Percentiles rank a stretch among this genome's conserved stretches.
phyloP scores from a whole-genome alignment of 352 stramenopile species.

The Pythium phragmiticola region DNA sequence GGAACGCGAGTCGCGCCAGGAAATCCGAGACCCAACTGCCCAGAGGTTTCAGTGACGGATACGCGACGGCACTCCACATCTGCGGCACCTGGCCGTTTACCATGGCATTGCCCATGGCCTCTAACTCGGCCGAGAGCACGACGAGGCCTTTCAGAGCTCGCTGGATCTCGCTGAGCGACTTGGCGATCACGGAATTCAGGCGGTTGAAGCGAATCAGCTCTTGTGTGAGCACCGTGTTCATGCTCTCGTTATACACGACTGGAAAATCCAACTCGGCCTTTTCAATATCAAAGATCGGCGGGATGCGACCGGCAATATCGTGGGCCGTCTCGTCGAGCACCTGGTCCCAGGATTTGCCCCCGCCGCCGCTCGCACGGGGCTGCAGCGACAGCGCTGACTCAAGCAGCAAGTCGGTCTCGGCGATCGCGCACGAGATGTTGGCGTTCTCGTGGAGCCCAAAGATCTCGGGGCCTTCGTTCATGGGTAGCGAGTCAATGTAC shows the following conservation, averaged over 20 bases:
- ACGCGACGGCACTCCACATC: slow-evolving; percentile 83
- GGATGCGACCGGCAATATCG: slow-evolving; percentile 84
- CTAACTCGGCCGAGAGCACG: slow-evolving; percentile 90
- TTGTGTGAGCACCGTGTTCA: slow-evolving; percentile 90
- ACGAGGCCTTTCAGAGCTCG: slow-evolving; percentile 92
- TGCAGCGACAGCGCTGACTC: slow-evolving; percentile 90
- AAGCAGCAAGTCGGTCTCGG: slow-evolving; percentile 83
- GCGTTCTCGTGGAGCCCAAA: slow-evolving; percentile 88
- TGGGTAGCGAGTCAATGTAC: slow-evolving; percentile 82
- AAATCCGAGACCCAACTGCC: slow-evolving; percentile 93
- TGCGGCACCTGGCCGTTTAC: slow-evolving; percentile 89
- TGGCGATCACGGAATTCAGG: slow-evolving; percentile 72
- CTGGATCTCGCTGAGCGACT: slow-evolving; percentile 87
- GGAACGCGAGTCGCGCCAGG: slow-evolving; percentile 72
- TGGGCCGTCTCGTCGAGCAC: slow-evolving; percentile 80
- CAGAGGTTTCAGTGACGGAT: slow-evolving; percentile 92
- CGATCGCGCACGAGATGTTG: slow-evolving; percentile 88
- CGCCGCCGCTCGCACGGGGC: slow-evolving; percentile 73
- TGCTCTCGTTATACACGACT: slow-evolving; percentile 80
- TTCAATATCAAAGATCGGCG: slow-evolving; percentile 88
- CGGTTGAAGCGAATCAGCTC: slow-evolving; percentile 92
- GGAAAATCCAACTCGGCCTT: slow-evolving; percentile 85
- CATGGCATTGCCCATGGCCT: slow-evolving; percentile 93
- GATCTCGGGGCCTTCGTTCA: slow-evolving; percentile 85
- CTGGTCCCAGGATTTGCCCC: slow-evolving; percentile 90